These are phyloP conservation scores for Monilinia fructigena DNA, from an alignment of 2,329 filamentous ascomycete species.

Conservation along the genomic window DNA sequence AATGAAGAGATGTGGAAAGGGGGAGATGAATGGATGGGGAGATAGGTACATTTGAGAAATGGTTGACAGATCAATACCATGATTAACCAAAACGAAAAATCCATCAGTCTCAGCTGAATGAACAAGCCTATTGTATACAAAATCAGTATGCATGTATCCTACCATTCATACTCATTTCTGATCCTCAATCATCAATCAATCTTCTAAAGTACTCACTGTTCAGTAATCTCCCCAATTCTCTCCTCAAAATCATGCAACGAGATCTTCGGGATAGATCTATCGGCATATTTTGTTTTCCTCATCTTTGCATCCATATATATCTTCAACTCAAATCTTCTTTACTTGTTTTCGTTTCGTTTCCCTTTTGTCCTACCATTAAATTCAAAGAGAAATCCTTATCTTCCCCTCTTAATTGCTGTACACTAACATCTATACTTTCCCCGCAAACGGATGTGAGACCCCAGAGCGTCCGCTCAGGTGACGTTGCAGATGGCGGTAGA, in stretches of 20 bases:
- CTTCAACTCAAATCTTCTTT: neutral
- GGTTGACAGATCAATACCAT: constrained; percentile 41
- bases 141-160: neutral
- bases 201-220: constrained; percentile 44
- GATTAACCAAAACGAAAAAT: constrained; percentile 58
- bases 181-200: neutral
- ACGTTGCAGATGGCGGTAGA: constrained; percentile 3
- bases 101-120: constrained; percentile 53
- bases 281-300: constrained; percentile 31
- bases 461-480: neutral
- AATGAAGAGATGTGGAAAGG: constrained; percentile 42
- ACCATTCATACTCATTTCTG: neutral
- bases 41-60: neutral
- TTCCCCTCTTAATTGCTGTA: neutral
- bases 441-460: neutral
- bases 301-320: neutral
- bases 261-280: constrained; percentile 43
- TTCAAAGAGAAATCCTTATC: too few relatives aligned
- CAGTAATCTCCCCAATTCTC: constrained; percentile 55
- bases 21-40: neutral
- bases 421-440: neutral
- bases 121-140: constrained; percentile 41
- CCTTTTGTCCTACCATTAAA: too few relatives aligned
- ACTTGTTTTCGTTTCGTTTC: too few relatives aligned
- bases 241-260: constrained; percentile 53